phyloP scores from a whole-genome alignment of 1,284 basidiomycete genomes.

The Tetrapyrgos nigripes region DNA sequence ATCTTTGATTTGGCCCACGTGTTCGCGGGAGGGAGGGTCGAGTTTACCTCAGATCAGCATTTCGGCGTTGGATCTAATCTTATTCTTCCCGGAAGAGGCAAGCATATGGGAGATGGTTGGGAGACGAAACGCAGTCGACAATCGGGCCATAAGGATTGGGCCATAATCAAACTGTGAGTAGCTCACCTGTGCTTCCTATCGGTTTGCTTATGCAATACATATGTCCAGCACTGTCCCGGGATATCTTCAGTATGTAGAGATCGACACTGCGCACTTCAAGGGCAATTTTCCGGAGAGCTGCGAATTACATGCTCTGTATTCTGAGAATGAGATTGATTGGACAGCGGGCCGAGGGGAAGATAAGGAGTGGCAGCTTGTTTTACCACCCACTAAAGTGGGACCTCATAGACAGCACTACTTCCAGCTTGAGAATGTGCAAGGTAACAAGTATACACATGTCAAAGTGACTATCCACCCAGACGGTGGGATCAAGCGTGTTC shows the following conservation, averaged over 20 bases:
- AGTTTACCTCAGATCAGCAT: slow-evolving; percentile 89
- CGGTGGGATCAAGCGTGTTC: slow-evolving; percentile 93
- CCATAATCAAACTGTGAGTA: slow-evolving; percentile 85
- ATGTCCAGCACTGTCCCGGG: slow-evolving; percentile 67
- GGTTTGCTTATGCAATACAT: background rate
- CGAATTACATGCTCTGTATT: slow-evolving; percentile 76
- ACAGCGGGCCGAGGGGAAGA: slow-evolving; percentile 45
- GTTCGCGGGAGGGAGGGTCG: slow-evolving; percentile 86
- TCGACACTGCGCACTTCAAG: slow-evolving; percentile 96
- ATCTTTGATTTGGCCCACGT: slow-evolving; percentile 90
- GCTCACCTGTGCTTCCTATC: slow-evolving; percentile 4
- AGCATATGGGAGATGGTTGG: slow-evolving; percentile 99
- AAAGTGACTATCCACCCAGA: slow-evolving; percentile 93
- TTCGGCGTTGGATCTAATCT: slow-evolving; percentile 93
- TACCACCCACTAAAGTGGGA: slow-evolving; percentile 83
- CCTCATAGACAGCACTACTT: slow-evolving; percentile 93
- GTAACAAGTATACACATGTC: slow-evolving; percentile 80
- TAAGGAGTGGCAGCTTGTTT: slow-evolving; percentile 76
- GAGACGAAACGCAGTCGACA: slow-evolving; percentile 91
- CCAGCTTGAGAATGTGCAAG: slow-evolving; percentile 71
- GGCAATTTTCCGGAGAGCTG: slow-evolving; percentile 96
- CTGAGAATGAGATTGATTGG: slow-evolving; percentile 50
- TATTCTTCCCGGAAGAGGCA: slow-evolving; percentile 86
- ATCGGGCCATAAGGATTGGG: slow-evolving; percentile 89
- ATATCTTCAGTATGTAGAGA: slow-evolving; percentile 79